Percentiles rank a stretch among this genome's conserved stretches.
Conservation (phyloP, 495 filamentous ascomycete genomes). For the Penicillium manginii region DNA sequence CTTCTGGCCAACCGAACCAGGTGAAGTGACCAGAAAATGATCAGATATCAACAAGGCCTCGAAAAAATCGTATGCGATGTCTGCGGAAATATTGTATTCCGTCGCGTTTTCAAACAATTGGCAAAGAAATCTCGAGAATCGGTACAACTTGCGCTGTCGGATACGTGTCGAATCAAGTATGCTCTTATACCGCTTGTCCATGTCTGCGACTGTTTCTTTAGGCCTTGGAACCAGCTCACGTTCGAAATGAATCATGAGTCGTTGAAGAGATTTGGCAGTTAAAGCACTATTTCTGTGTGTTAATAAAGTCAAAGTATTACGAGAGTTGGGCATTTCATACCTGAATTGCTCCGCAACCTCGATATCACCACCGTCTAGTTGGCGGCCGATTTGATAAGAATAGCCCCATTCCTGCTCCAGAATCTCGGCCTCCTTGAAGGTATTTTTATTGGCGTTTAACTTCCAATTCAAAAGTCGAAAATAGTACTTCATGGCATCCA, state of each 20-base stretch:
- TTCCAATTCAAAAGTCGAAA: conserved; percentile 98
- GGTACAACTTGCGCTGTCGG: conserved; percentile 83
- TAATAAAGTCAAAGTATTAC: conserved; percentile 17
- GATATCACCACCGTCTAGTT: conserved; percentile 88
- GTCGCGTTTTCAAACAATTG: conserved; percentile 95
- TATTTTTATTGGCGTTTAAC: conserved; percentile 95
- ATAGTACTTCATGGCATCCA: conserved; percentile 95
- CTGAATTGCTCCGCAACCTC: conserved; percentile 99
- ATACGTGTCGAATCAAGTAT: conserved; percentile 94
- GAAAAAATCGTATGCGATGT: conserved; percentile 72
- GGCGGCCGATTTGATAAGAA: conserved; percentile 85
- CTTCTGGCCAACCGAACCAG: conserved; percentile 65
- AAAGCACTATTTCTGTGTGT: conserved; percentile 60
- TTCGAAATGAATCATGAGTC: conserved; percentile 88
- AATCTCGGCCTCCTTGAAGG: conserved; percentile 97
- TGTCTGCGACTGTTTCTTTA: conserved; percentile 81
- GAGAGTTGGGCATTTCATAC: conserved; percentile 32
- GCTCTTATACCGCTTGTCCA: conserved; percentile 96
- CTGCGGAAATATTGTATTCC: conserved; percentile 78
- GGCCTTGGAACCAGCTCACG: conserved; percentile 81
- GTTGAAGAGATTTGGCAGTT: conserved; percentile 85
- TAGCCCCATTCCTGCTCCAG: conserved; percentile 97
- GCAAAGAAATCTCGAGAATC: conserved; percentile 84
- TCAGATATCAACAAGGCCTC: conserved; percentile 81
- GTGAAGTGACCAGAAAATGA: conserved; percentile 72